Evolutionary conservation across 345 rosid species (phyloP), one percentile per base, ranked within the genome.

Genomic region (Bruguiera sexangula): DNA sequence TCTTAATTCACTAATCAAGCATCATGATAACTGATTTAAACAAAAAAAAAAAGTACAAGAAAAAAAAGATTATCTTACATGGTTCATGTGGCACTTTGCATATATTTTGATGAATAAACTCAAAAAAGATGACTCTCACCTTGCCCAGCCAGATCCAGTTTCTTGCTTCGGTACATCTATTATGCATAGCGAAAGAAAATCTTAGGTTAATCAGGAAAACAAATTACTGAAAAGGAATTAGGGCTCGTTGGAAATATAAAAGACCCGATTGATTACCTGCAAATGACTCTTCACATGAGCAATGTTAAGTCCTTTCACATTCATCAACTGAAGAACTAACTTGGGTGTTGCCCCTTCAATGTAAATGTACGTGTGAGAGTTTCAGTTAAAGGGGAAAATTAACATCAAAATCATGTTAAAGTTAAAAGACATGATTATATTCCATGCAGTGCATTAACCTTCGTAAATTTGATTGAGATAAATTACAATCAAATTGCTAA

Each of bases 231-330:
- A 34, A 20, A 6, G 21, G 36, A 22, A 53, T 56, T 2, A 24
- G 16, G 24, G 4, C 50, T 56, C 19, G 3, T 24, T 9, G 29
- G 19, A 21, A 56, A 56, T 2, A 10, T 24, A 56, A 8, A 34
- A 34, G 7, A 7, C 9, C 37, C 46, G n/a, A 5, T 31, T 9
- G 0, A 22, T 19, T 61, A 92, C 98, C 95, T 92, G 98, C 79
- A 90, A 81, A 70, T 92, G 96, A 86, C 98, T 92, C 83, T 90
- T 92, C 26, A 92, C 95, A 77, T 92, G 96, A 16, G 98, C 89
- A 81, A 92, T 92, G 84, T 91, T 88, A 13, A 92, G 83, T 70
- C 96, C 98, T 73, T 80, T 82, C 43, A 87, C 84, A 81, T 92
- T 92, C 96, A 90, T 92, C 75, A 90, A 65, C 72, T 90, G 89